Evolutionary conservation across 192 early-diverging fungal genomes (phyloP).

Genomic region (Entomortierella lignicola): DNA sequence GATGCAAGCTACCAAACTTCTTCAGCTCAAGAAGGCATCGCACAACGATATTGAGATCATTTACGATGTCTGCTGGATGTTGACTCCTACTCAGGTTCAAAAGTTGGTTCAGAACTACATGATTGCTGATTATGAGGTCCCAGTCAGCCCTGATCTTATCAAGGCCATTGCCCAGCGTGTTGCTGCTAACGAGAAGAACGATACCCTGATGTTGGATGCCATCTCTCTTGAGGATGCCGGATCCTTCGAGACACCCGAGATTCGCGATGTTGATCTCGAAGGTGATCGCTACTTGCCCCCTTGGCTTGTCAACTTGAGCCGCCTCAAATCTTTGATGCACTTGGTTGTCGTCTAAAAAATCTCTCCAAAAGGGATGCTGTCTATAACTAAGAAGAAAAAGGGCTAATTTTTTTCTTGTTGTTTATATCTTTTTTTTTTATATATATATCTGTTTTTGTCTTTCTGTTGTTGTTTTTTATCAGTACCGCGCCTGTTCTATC

Average conservation of each 20-base stretch:
- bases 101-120: slow-evolving; percentile 96
- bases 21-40: slow-evolving; percentile 93
- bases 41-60: slow-evolving; percentile 94
- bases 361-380: background rate
- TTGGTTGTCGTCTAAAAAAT: slow-evolving; percentile 43
- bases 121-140: slow-evolving; percentile 94
- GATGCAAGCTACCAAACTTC: slow-evolving; percentile 95
- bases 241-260: slow-evolving; percentile 68
- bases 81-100: slow-evolving; percentile 97
- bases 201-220: slow-evolving; percentile 90
- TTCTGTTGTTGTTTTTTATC: slow-evolving; percentile 8
- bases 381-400: background rate
- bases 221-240: slow-evolving; percentile 70
- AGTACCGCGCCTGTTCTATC: background rate
- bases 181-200: slow-evolving; percentile 88
- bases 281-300: slow-evolving; percentile 62
- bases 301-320: slow-evolving; percentile 50
- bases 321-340: slow-evolving; percentile 51
- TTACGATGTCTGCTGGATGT: slow-evolving; percentile 97
- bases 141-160: slow-evolving; percentile 86
- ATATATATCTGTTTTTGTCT: slow-evolving; percentile 8
- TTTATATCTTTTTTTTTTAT: slow-evolving; percentile 4
- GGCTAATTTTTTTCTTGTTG: slow-evolving; percentile 4
- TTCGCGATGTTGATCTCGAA: slow-evolving; percentile 53
- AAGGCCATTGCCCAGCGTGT: slow-evolving; percentile 90